These are phyloP conservation scores for Solanum arcanum DNA, from an alignment of 257 asterid genomes.

Conservation along the genomic window DNA sequence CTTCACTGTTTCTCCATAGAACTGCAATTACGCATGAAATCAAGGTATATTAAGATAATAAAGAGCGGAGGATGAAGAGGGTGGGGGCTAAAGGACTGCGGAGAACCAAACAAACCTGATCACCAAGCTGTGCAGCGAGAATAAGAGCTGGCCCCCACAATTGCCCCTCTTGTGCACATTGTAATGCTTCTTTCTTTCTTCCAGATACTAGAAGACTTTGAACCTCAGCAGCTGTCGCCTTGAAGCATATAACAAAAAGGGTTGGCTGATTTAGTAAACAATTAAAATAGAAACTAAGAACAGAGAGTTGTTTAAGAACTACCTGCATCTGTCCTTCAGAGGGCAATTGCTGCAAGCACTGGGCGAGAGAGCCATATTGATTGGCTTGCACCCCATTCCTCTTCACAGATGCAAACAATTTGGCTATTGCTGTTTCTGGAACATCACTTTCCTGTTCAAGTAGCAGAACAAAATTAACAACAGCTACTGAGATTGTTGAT, in stretches of 20 bases:
- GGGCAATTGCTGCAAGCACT: conserved; percentile 78
- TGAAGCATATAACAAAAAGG: conserved; percentile 8
- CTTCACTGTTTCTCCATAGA: conserved; percentile 83
- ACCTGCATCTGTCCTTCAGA: conserved; percentile 90
- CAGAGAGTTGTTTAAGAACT: neutral
- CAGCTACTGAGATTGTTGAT: neutral
- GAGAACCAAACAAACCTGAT: conserved; percentile 38
- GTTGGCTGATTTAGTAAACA: neutral
- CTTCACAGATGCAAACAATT: conserved; percentile 70
- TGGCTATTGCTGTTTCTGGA: conserved; percentile 88
- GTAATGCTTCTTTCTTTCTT: conserved; percentile 85
- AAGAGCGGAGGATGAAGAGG: neutral
- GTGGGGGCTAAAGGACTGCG: neutral
- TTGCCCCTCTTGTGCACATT: conserved; percentile 93
- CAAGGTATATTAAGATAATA: neutral
- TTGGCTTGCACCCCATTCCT: conserved; percentile 30
- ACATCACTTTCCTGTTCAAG: conserved; percentile 60
- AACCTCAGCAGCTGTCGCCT: conserved; percentile 79
- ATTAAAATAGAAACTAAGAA: neutral
- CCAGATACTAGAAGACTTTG: conserved; percentile 91
- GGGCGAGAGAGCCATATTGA: conserved; percentile 47
- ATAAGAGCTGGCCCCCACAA: conserved; percentile 99
- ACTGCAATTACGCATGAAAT: conserved; percentile 29
- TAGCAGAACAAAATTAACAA: neutral
- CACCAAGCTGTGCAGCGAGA: conserved; percentile 96